These are phyloP conservation scores for Candida sojae DNA, from an alignment of 1,139 yeast species.

Conservation along the genomic window DNA sequence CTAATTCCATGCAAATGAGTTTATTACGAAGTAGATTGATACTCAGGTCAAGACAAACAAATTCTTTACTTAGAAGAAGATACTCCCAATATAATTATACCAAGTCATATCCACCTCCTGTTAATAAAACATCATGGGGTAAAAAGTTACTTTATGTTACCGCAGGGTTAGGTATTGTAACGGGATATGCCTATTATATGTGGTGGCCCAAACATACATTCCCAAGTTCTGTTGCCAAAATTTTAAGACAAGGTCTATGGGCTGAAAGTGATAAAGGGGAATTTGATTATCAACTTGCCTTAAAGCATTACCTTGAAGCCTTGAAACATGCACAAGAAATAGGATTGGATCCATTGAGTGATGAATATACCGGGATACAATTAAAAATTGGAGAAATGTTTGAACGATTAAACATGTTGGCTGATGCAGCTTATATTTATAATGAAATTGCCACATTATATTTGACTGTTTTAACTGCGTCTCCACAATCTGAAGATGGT, in stretches of 20 bases:
- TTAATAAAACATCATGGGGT: constrained; percentile 18
- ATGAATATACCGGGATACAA: constrained; percentile 73
- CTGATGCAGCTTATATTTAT: constrained; percentile 67
- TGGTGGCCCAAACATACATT: constrained; percentile 65
- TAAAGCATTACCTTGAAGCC: constrained; percentile 66
- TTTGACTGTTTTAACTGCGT: constrained; percentile 53
- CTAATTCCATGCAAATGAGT: neutral
- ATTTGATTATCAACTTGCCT: constrained; percentile 63
- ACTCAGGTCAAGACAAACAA: neutral
- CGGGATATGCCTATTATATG: constrained; percentile 47
- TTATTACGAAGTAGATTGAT: neutral
- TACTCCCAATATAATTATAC: constrained; percentile 8
- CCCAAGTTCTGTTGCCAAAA: constrained; percentile 61
- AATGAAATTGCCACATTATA: constrained; percentile 67
- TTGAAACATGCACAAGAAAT: constrained; percentile 43
- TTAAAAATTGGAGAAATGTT: constrained; percentile 86
- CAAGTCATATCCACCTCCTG: constrained; percentile 7
- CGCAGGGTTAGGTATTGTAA: constrained; percentile 30
- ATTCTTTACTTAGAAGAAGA: neutral
- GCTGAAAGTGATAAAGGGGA: constrained; percentile 79
- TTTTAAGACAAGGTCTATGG: constrained; percentile 75
- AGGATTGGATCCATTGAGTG: constrained; percentile 49
- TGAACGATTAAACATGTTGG: constrained; percentile 59
- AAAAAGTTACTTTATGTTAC: constrained; percentile 23
- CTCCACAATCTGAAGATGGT: constrained; percentile 23